A percentile compares a stretch with the other conserved stretches of the same genome.
phyloP scores from a whole-genome alignment of 2,329 filamentous ascomycete genomes.

The Thelonectria blattea region DNA sequence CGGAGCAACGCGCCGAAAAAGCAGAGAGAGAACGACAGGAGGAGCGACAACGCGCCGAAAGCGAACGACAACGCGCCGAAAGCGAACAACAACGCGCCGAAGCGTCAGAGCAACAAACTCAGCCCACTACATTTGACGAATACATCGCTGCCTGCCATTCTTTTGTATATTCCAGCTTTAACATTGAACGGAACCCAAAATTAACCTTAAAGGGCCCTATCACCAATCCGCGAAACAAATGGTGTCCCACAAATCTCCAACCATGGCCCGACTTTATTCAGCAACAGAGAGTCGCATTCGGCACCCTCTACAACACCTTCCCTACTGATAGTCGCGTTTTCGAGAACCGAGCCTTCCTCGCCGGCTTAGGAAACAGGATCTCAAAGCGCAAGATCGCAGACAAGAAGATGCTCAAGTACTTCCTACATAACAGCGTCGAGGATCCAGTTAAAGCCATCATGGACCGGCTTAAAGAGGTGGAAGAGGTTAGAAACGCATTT shows the following conservation, averaged over 20 bases:
- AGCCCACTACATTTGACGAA: constrained; percentile 39
- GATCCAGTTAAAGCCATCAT: constrained; percentile 41
- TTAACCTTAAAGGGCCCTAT: constrained; percentile 38
- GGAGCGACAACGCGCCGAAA: constrained; percentile 11
- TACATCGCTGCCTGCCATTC: constrained; percentile 41
- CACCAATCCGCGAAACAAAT: constrained; percentile 36
- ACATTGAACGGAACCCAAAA: constrained; percentile 32
- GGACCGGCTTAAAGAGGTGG: constrained; percentile 35
- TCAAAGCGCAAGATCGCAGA: constrained; percentile 20
- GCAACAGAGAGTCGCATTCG: constrained; percentile 31
- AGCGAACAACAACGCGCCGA: constrained; percentile 23
- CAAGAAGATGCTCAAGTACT: constrained; percentile 41
- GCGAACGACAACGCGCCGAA: constrained; percentile 14
- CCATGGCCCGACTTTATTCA: constrained; percentile 41
- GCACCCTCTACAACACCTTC: constrained; percentile 30
- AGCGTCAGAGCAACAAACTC: constrained; percentile 30
- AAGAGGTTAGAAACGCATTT: constrained; percentile 29
- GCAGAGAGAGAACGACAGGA: constrained; percentile 16
- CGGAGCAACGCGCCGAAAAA: constrained; percentile 13
- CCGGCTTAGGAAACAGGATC: constrained; percentile 25
- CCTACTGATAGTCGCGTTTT: constrained; percentile 35
- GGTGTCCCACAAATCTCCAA: constrained; percentile 25
- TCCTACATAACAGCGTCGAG: constrained; percentile 39
- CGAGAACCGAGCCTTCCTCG: constrained; percentile 34
- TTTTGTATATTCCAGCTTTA: constrained; percentile 34